These are phyloP conservation scores for Cryptococcus wingfieldii DNA, from an alignment of 1,284 basidiomycete genomes.

Conservation along the genomic window DNA sequence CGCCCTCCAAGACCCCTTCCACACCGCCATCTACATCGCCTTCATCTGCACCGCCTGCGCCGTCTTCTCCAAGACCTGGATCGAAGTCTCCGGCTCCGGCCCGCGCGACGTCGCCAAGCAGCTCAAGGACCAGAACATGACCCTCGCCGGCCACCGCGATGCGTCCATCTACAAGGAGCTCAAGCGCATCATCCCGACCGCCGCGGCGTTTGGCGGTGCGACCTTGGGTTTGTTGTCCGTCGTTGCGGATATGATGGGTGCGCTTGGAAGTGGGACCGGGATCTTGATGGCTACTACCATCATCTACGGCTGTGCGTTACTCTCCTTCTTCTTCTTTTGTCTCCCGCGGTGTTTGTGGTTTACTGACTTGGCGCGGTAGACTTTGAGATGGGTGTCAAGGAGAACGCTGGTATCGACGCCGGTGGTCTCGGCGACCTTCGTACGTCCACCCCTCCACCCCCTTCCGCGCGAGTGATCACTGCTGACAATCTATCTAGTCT, in stretches of 20 bases:
- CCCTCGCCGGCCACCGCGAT: conserved; percentile 96
- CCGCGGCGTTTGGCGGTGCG: conserved; percentile 93
- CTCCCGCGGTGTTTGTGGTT: no score
- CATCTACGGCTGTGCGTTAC: conserved; percentile 94
- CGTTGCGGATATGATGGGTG: conserved; percentile 91
- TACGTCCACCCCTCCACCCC: conserved; percentile 3
- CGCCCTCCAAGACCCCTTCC: conserved; percentile 85
- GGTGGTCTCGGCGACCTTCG: conserved; percentile 50
- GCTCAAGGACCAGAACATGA: conserved; percentile 98
- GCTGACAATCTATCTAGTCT: conserved; percentile 1
- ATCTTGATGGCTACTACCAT: conserved; percentile 97
- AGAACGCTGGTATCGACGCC: conserved; percentile 51
- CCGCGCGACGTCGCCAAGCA: conserved; percentile 96
- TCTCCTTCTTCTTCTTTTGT: no score
- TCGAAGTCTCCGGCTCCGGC: conserved; percentile 93
- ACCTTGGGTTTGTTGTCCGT: conserved; percentile 92
- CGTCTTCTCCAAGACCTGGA: conserved; percentile 98
- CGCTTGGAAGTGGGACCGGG: conserved; percentile 93
- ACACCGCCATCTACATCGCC: conserved; percentile 83
- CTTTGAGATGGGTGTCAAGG: conserved; percentile 54
- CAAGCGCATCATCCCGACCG: conserved; percentile 95
- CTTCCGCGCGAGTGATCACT: conserved; percentile 8
- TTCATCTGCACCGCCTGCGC: conserved; percentile 95
- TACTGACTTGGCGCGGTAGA: conserved; percentile 32
- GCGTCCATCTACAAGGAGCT: conserved; percentile 99